phyloP scores from a whole-genome alignment of 2,329 filamentous ascomycete species.

The Colletotrichum magnum region DNA sequence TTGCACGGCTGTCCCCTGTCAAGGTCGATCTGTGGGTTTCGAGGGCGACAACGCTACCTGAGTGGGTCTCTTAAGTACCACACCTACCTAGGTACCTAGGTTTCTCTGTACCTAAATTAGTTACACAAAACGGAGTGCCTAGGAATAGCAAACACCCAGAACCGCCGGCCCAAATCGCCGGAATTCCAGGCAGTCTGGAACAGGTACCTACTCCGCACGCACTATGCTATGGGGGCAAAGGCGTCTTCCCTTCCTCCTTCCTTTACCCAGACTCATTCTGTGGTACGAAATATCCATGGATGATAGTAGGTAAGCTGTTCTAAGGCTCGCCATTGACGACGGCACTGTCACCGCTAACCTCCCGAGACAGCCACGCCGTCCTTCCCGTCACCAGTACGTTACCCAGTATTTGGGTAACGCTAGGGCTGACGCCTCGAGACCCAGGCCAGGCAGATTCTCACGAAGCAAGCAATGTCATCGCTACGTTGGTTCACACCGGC shows the following conservation, averaged over 20 bases:
- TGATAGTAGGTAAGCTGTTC: no score
- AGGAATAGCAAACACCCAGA: neutral
- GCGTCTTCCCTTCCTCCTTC: neutral
- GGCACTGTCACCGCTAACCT: no score
- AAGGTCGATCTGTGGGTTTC: constrained; percentile 1
- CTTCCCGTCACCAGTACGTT: neutral
- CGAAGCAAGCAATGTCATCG: constrained; percentile 14
- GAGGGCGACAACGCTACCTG: no score
- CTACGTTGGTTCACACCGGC: constrained; percentile 7
- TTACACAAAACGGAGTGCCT: no score
- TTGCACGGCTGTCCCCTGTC: constrained; percentile 18
- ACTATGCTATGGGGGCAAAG: neutral
- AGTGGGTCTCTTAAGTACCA: no score
- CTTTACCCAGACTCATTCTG: no score
- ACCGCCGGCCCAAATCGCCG: constrained; percentile 28
- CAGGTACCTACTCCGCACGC: neutral
- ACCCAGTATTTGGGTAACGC: constrained; percentile 16
- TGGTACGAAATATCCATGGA: no score
- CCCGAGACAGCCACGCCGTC: no score
- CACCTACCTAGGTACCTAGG: neutral
- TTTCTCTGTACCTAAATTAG: neutral
- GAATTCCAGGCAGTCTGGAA: constrained; percentile 15
- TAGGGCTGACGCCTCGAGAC: constrained; percentile 20
- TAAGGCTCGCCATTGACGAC: no score
- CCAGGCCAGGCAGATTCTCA: constrained; percentile 10